Base-by-base conservation (phyloP, 164 flowering plant species). In the Warburgia ugandensis region DNA sequence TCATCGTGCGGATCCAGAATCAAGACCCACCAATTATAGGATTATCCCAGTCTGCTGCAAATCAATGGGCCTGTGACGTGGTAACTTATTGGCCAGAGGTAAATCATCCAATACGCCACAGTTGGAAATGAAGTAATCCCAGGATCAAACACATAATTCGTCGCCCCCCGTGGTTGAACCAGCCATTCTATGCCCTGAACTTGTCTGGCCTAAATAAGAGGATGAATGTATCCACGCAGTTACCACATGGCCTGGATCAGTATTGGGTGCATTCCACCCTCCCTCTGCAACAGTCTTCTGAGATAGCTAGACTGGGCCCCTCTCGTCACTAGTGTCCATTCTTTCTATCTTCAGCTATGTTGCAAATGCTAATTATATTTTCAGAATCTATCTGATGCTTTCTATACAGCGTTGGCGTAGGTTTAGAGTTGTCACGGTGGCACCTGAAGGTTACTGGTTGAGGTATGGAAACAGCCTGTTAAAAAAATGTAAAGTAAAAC, bases 71-170 rank as follows among this genome's bases (percentile, higher is more conserved):
- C 39, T 1, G 0, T 6, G 39, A 64, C 50, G 21, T 64, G 22
- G 14, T 12, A 17, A 5, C 48, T 3, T 52, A 63, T 17, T 28
- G 32, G 32, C 40, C 48, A 1, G 43, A 52, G 8, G 58, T 63
- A n/a, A 10, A 55, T 21, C 19, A 26, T 63, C 29, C 45, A 33
- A 4, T 53, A 63, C 20, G 29, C 58, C 5, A 16, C 29, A 7
- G 67, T 48, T 62, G 67, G 43, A 14, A 58, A 58, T 28, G 62
- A 63, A 29, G 48, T 32, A 14, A 53, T 63, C 17, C 58, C 62
- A 0, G 61, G 56, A 21, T 29, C 17, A 6, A 6, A 19, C 7
- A 47, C 61, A 4, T 26, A 19, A 35, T 50, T 10, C 29, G 56
- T 62, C n/a, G n/a, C 10, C 56, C 56, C 19, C 54, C 66, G 10